phyloP scores from a whole-genome alignment of 2,329 filamentous ascomycete genomes.

The Curvularia lunata region DNA sequence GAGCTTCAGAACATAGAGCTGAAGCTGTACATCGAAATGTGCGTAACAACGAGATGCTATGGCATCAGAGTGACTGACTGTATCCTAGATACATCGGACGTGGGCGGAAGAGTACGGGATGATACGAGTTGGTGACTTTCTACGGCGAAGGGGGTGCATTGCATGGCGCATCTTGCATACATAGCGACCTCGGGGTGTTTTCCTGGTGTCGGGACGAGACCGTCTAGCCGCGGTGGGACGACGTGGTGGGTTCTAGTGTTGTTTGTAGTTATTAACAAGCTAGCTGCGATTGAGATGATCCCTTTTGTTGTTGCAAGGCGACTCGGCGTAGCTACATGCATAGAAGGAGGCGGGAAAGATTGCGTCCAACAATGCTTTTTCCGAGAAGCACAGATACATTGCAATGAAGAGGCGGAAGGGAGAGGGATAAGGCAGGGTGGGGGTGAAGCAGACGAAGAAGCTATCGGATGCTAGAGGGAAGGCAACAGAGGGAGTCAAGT shows the following conservation, averaged over 20 bases:
- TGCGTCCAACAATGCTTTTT: not conserved
- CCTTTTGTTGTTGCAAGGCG: not conserved
- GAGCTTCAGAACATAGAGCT: constrained; percentile 40
- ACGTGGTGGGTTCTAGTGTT: not conserved
- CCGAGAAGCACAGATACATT: not conserved
- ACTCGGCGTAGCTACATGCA: not conserved
- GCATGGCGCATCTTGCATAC: not conserved
- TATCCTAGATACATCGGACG: constrained; percentile 40
- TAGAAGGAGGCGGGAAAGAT: not conserved
- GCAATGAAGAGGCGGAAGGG: not conserved
- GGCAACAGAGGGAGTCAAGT: not conserved
- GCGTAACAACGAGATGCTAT: constrained; percentile 17
- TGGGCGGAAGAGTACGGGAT: constrained; percentile 37
- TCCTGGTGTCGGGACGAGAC: not conserved
- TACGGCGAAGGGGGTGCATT: not conserved
- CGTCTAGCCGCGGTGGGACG: not conserved
- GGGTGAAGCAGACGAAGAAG: not conserved
- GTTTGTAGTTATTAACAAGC: not conserved
- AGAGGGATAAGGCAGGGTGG: not conserved
- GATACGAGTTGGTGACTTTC: constrained; percentile 7
- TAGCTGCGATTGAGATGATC: not conserved
- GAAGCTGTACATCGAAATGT: constrained; percentile 49
- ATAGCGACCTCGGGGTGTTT: no score
- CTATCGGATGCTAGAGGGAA: constrained; percentile 2
- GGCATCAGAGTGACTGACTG: constrained; percentile 17